Evolutionary conservation across 257 asterid species (phyloP).

Genomic region (Nicotiana obtusifolia): DNA sequence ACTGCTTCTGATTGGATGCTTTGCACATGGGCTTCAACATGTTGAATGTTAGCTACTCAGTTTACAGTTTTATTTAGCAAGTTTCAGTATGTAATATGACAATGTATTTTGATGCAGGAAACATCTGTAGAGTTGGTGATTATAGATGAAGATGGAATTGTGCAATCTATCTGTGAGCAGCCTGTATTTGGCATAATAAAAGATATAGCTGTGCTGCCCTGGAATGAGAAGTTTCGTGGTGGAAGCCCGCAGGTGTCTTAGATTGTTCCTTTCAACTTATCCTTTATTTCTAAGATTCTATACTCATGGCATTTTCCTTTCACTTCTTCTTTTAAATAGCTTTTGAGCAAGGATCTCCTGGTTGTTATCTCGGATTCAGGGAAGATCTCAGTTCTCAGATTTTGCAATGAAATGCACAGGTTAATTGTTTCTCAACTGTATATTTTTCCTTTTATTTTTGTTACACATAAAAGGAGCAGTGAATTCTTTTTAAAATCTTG

Average conservation of each 20-base stretch:
- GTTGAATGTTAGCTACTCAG: background rate
- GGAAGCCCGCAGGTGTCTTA: conserved; percentile 64
- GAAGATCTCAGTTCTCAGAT: conserved; percentile 80
- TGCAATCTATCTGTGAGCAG: conserved; percentile 83
- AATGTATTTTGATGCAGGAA: conserved; percentile 52
- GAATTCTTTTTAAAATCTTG: background rate
- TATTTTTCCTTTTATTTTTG: background rate
- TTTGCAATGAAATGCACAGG: conserved; percentile 96
- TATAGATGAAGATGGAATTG: conserved; percentile 70
- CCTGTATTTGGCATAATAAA: conserved; percentile 88
- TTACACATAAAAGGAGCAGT: background rate
- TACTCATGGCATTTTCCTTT: conserved; percentile 3
- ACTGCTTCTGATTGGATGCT: background rate
- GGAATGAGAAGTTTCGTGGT: conserved; percentile 55
- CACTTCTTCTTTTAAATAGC: conserved; percentile 38
- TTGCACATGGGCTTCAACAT: background rate
- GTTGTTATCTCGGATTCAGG: conserved; percentile 94
- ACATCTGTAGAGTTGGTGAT: conserved; percentile 80
- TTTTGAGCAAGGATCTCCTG: conserved; percentile 62
- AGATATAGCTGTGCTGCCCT: conserved; percentile 81
- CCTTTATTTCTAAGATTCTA: background rate
- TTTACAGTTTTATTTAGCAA: background rate
- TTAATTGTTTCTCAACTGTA: conserved; percentile 12
- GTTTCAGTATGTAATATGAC: conserved; percentile 8
- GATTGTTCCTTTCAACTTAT: background rate